phyloP scores from a whole-genome alignment of 495 filamentous ascomycete species.

The Stereocaulon alpinum region DNA sequence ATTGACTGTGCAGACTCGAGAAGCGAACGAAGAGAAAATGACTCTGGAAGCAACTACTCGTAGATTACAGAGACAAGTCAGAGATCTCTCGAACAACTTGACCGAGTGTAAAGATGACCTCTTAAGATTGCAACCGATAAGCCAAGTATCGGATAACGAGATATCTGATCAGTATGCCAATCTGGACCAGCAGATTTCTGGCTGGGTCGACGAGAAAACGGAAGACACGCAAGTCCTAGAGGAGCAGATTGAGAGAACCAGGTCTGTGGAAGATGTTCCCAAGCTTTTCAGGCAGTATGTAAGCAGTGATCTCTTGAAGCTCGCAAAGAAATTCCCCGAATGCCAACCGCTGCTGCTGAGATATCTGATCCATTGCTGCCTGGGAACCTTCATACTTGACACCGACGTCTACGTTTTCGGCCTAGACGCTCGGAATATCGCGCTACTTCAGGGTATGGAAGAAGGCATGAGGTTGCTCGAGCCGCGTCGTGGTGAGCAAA shows the following conservation, averaged over 20 bases:
- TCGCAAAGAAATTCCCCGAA: slow-evolving; percentile 14
- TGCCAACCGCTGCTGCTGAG: slow-evolving; percentile 18
- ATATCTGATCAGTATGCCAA: slow-evolving; percentile 17
- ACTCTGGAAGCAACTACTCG: slow-evolving; percentile 7
- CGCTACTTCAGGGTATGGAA: slow-evolving; percentile 16
- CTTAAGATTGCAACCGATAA: slow-evolving; percentile 18
- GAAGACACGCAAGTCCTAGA: slow-evolving; percentile 18
- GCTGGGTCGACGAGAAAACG: slow-evolving; percentile 20
- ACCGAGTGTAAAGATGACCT: slow-evolving; percentile 21
- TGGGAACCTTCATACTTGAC: slow-evolving; percentile 13
- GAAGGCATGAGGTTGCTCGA: slow-evolving; percentile 17
- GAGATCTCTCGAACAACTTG: slow-evolving; percentile 14
- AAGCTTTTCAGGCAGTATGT: slow-evolving; percentile 10
- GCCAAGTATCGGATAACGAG: slow-evolving; percentile 20
- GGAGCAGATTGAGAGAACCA: slow-evolving; percentile 10
- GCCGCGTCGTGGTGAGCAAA: slow-evolving; percentile 15
- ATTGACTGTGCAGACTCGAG: slow-evolving; percentile 19
- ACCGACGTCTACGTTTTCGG: slow-evolving; percentile 19
- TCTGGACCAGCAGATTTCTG: slow-evolving; percentile 15
- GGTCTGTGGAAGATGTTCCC: slow-evolving; percentile 11
- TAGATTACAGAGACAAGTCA: slow-evolving; percentile 17
- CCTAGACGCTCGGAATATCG: slow-evolving; percentile 12
- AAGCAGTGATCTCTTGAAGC: slow-evolving; percentile 2
- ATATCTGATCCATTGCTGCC: slow-evolving; percentile 17
- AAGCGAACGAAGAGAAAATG: slow-evolving; percentile 19